phyloP scores from a whole-genome alignment of 139 green algal genomes.

The Nannochloris sp. region DNA sequence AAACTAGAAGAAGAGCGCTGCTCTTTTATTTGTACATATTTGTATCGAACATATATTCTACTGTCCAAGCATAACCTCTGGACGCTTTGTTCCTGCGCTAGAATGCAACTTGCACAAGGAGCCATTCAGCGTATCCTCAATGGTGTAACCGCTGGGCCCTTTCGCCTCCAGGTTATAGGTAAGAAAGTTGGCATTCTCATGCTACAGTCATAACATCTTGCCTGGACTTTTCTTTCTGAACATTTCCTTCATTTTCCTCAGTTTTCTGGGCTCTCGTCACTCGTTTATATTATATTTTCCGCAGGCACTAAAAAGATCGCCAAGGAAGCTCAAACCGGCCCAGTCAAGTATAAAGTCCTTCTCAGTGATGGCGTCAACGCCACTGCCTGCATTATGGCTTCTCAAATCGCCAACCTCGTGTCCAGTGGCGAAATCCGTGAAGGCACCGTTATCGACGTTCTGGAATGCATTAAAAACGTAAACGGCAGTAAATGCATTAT shows the following conservation, averaged over 20 bases:
- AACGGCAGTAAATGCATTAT: conserved; percentile 28
- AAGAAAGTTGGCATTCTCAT: neutral
- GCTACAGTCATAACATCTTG: no score
- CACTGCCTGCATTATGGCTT: conserved; percentile 66
- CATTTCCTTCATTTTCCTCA: neutral
- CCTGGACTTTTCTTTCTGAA: no score
- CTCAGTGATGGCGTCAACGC: conserved; percentile 50
- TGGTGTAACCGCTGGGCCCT: neutral
- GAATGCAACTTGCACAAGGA: neutral
- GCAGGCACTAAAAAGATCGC: conserved; percentile 37
- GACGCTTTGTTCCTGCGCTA: no score
- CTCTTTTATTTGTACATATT: no score
- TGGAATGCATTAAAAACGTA: conserved; percentile 38
- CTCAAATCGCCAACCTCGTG: conserved; percentile 62
- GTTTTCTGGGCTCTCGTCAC: neutral
- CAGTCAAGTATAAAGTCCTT: conserved; percentile 50
- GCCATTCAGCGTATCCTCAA: neutral
- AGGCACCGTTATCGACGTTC: conserved; percentile 48
- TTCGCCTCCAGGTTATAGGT: neutral
- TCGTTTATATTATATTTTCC: neutral
- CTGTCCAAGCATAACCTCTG: no score
- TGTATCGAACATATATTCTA: no score
- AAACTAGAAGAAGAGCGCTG: no score
- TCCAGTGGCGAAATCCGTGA: conserved; percentile 27
- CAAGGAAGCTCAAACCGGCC: neutral